Evolutionary conservation across 768 basidiomycete species (phyloP).

Genomic region (Pulveroboletus frians): DNA sequence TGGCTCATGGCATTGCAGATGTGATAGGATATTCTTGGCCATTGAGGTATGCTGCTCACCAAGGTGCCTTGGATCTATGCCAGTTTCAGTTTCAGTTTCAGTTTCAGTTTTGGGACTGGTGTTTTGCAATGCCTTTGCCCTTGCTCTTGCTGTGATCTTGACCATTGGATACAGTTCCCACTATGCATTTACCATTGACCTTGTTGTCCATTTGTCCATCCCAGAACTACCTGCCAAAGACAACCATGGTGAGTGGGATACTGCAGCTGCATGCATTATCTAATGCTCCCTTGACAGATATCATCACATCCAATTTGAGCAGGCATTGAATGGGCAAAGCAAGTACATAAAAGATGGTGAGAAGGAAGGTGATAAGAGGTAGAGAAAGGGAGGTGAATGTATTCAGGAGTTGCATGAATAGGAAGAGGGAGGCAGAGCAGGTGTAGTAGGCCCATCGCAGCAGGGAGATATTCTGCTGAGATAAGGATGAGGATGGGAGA

Average conservation of each 20-base stretch:
- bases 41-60: not conserved
- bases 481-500: not conserved
- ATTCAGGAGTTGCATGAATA: too few species aligned
- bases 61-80: not conserved
- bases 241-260: constrained; percentile 85
- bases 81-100: not conserved
- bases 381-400: too few species aligned
- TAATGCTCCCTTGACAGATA: constrained; percentile 65
- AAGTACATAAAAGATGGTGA: constrained; percentile 71
- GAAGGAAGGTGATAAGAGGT: constrained; percentile 11
- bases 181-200: not conserved
- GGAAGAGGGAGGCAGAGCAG: too few species aligned
- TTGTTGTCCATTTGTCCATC: not conserved
- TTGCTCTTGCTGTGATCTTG: not conserved
- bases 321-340: constrained; percentile 48
- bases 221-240: constrained; percentile 60
- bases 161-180: too few species aligned
- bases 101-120: not conserved
- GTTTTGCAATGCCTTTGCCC: constrained; percentile 4
- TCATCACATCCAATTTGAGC: constrained; percentile 39
- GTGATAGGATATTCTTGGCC: too few species aligned
- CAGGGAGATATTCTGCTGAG: too few species aligned
- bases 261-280: constrained; percentile 31
- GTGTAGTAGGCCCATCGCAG: too few species aligned
- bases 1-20: too few species aligned